phyloP scores from a whole-genome alignment of 306 rosid genomes.

The Cucurbita argyrosperma region DNA sequence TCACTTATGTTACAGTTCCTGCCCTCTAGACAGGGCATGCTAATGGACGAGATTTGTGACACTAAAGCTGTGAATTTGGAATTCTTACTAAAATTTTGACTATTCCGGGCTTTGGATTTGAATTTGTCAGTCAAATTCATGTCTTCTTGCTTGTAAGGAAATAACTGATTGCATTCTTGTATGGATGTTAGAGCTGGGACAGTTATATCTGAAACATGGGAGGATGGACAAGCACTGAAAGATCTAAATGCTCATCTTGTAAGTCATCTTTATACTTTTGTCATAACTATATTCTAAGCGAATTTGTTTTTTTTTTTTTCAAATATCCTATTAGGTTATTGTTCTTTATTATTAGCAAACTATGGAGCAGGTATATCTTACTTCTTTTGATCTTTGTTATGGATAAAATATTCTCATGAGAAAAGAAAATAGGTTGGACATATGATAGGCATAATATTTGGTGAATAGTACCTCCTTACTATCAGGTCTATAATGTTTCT shows the following conservation, averaged over 20 bases:
- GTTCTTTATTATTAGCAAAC: not conserved
- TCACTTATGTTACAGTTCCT: not conserved
- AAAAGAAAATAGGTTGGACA: not conserved
- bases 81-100: not conserved
- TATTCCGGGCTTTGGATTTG: not conserved
- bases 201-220: constrained; percentile 95
- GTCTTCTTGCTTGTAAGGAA: not conserved
- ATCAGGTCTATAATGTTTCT: not conserved
- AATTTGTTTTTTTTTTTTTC: not conserved
- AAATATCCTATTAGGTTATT: not conserved
- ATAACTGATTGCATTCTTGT: not conserved
- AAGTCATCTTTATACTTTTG: constrained; percentile 23
- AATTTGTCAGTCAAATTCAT: not conserved
- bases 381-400: not conserved
- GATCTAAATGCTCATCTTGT: constrained; percentile 89
- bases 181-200: constrained; percentile 86
- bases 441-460: not conserved
- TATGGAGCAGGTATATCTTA: not conserved
- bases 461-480: not conserved
- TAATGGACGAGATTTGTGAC: not conserved
- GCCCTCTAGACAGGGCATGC: not conserved
- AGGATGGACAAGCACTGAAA: constrained; percentile 94
- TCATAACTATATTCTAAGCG: not conserved
- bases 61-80: not conserved
- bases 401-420: not conserved